Conservation (phyloP, 441 rosid genomes). For the Populus hybrid region DNA sequence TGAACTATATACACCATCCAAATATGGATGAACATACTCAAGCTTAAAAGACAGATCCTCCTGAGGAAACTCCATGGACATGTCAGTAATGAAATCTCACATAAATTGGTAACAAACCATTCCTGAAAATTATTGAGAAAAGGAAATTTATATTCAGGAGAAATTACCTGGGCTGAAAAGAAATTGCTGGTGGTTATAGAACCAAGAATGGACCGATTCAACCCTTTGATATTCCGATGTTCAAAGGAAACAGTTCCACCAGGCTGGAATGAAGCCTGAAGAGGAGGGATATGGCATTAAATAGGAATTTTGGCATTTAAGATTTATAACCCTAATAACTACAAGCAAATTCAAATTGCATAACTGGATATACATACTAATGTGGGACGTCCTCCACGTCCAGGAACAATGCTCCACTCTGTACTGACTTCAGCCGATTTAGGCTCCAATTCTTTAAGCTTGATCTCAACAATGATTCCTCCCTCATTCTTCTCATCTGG, state of each 20-base stretch:
- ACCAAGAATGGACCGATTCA: conserved; percentile 89
- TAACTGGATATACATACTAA: conserved; percentile 43
- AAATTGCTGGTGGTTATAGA: conserved; percentile 95
- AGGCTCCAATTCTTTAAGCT: conserved; percentile 89
- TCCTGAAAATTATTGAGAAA: neutral
- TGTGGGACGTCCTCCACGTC: conserved; percentile 93
- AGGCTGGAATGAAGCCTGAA: conserved; percentile 87
- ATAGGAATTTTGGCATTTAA: conserved; percentile 4
- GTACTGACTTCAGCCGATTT: conserved; percentile 98
- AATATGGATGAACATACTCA: conserved; percentile 94
- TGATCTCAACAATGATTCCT: conserved; percentile 91
- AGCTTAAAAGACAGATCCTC: conserved; percentile 82
- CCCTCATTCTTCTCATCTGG: conserved; percentile 94
- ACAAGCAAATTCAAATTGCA: neutral
- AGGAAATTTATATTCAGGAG: neutral
- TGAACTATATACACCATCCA: conserved; percentile 74
- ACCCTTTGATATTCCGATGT: conserved; percentile 83
- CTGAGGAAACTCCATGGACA: conserved; percentile 28
- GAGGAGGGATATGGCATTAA: conserved; percentile 2
- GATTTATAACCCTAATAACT: conserved; percentile 6
- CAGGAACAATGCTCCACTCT: conserved; percentile 97
- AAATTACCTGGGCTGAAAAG: conserved; percentile 76
- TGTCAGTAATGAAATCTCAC: neutral
- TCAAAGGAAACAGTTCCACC: conserved; percentile 97
- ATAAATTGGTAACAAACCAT: neutral